Conservation (phyloP, 176 grass and related monocot genomes). For the Zizania latifolia region DNA sequence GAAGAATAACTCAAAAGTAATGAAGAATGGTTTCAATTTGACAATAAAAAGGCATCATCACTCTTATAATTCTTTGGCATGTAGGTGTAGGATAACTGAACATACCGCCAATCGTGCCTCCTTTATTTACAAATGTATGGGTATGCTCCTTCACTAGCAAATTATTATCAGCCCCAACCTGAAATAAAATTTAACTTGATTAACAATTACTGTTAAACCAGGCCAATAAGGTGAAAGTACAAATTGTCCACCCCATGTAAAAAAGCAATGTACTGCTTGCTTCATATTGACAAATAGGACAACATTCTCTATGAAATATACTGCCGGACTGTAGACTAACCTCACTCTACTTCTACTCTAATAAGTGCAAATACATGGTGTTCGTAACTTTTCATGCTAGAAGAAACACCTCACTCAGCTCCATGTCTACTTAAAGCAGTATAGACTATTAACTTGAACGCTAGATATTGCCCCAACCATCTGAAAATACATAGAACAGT, state of each 20-base stretch:
- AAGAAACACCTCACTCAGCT: neutral
- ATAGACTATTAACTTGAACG: neutral
- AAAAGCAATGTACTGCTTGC: neutral
- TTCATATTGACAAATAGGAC: conserved; percentile 13
- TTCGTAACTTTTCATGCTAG: neutral
- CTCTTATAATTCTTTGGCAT: neutral
- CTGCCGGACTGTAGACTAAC: neutral
- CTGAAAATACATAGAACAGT: neutral
- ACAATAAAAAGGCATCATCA: neutral
- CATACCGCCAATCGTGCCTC: conserved; percentile 80
- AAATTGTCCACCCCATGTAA: neutral
- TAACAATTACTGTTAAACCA: neutral
- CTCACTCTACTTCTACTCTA: conserved; percentile 1
- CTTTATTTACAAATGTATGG: conserved; percentile 97
- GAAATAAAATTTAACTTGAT: conserved; percentile 4
- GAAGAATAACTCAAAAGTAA: neutral
- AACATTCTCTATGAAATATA: neutral
- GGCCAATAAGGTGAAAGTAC: neutral
- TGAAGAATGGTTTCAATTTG: neutral
- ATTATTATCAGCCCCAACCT: conserved; percentile 93
- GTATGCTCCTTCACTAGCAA: conserved; percentile 93
- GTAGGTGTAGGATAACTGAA: neutral
- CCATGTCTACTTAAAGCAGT: neutral
- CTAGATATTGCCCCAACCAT: neutral
- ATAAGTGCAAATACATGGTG: neutral